Percentiles rank a stretch among this genome's conserved stretches.
Conservation (phyloP, 495 filamentous ascomycete genomes). For the Hyaloscypha bicolor region DNA sequence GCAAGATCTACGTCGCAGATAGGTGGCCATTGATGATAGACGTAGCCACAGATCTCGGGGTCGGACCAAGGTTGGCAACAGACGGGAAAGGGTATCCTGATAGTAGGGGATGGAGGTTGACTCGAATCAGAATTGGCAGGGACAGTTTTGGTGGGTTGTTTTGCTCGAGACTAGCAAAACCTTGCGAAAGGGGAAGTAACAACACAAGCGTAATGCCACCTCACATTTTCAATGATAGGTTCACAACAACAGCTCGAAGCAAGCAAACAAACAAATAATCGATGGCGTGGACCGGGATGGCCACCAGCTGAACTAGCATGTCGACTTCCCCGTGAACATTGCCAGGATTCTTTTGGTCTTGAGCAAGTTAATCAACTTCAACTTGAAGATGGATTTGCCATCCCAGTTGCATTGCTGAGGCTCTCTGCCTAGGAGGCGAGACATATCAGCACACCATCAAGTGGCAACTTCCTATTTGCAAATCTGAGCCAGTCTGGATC, state of each 20-base stretch:
- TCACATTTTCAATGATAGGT: neutral
- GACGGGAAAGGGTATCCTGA: neutral
- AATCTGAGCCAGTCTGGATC: no score
- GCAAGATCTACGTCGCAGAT: slow-evolving; percentile 2
- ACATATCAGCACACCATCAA: no score
- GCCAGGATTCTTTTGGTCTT: no score
- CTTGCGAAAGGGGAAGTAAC: neutral
- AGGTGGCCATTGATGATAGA: neutral
- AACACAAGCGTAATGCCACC: neutral
- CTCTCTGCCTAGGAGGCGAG: no score
- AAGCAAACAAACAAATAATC: neutral
- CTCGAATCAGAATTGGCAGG: neutral
- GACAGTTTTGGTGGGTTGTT: neutral
- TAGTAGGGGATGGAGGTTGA: neutral
- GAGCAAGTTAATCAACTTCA: no score
- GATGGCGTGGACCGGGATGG: neutral
- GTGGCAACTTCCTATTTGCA: no score
- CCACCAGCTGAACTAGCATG: no score
- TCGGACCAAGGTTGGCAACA: neutral
- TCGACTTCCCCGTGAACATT: no score
- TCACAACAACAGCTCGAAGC: neutral
- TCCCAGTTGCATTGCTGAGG: no score
- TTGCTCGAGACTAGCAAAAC: neutral
- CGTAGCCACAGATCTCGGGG: neutral
- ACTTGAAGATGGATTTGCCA: no score